Evolutionary conservation across 306 rosid genomes (phyloP), one percentile per base, ranked within the genome.

Genomic region (Oxytropis ochrocephala): DNA sequence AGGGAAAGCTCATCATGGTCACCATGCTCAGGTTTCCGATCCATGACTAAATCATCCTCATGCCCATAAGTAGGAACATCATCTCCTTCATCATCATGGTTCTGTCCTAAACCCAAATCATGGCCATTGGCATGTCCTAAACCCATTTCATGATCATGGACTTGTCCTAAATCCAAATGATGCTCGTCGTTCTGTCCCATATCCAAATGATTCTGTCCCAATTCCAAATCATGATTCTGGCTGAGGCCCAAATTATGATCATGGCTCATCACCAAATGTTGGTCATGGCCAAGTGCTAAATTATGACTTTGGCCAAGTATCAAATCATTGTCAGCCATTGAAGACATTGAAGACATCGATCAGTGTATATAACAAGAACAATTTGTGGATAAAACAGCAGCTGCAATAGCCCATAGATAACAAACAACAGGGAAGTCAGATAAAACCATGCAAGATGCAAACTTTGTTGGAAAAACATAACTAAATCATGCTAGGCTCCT

Each of bases 291-390:
- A 39, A 76, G 85, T 7, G 83, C 85, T 69, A 83, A 51, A 80
- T 74, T 84, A 71, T 83, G 95, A 79, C 69, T 83, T 70, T 86
- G 89, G 47, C 91, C 92, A 62, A 92, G 85, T 51, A 92, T 80
- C 83, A 89, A 56, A 39, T 89, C 95, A 69, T 89, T 89, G 80
- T 82, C 86, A 38, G 95, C 87, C 95, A 89, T 88, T 80, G 74
- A 65, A 57, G 70, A 44, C 95, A 89, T 88, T 80, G 74, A 65
- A 57, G 70, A 44, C 43, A 72, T 56, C 48, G 55, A 79, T 66
- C 60, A 39, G 66, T 17, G 53, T 39, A 42, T 67, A 14, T 55
- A 17, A 52, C 21, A 75, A 65, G 38, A 16, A 14, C 41, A 65
- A 68, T 62, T 62, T 67, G 51, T 16, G 58, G 60, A 42, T 8